Percentiles rank a stretch among this genome's conserved stretches.
Conservation (phyloP, 306 rosid genomes). For the Dryas octopetala region DNA sequence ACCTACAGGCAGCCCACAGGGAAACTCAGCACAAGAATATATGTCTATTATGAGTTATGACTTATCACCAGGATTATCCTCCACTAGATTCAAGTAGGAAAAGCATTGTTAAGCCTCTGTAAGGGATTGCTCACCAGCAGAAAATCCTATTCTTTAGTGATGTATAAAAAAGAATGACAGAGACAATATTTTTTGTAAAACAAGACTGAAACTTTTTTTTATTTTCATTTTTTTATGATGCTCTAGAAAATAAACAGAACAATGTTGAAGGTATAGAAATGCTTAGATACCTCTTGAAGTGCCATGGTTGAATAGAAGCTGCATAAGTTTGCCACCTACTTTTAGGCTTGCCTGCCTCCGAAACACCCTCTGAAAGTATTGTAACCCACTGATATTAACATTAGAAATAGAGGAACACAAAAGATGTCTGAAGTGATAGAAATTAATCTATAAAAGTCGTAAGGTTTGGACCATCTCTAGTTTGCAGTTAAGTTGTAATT, state of each 20-base stretch:
- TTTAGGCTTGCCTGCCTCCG: constrained; percentile 72
- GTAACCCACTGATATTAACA: constrained; percentile 26
- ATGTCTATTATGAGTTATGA: neutral
- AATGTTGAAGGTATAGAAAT: neutral
- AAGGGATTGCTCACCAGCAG: constrained; percentile 10
- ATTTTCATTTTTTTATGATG: neutral
- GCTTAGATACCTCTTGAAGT: constrained; percentile 54
- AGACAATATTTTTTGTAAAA: no score
- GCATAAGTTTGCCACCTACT: constrained; percentile 53
- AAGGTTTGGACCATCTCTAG: neutral
- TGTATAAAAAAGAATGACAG: neutral
- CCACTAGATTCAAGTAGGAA: no score
- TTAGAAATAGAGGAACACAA: constrained; percentile 15
- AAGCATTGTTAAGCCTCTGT: constrained; percentile 17
- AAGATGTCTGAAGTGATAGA: neutral
- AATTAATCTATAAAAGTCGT: neutral
- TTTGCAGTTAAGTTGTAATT: constrained; percentile 1
- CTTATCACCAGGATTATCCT: neutral
- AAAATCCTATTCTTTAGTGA: constrained; percentile 6
- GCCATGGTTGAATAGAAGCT: constrained; percentile 47
- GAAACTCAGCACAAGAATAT: neutral
- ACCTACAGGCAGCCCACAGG: neutral
- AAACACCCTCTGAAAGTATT: constrained; percentile 61
- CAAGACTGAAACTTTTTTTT: no score
- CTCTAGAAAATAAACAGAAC: neutral